phyloP scores from a whole-genome alignment of 148 eudicot genomes.

The Chenopodium suecicum region DNA sequence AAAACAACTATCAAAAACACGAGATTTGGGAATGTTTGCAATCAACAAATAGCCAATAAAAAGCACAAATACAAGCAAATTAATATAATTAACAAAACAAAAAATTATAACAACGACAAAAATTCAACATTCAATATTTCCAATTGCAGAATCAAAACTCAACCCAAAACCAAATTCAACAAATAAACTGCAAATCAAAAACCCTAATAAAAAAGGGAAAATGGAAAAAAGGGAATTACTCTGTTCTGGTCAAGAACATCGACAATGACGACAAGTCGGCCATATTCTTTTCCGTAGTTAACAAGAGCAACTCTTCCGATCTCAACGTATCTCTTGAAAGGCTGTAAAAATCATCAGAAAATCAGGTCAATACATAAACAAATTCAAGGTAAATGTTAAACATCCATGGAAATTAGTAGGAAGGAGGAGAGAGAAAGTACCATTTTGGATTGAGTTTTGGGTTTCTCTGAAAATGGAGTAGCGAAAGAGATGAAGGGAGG shows the following conservation, averaged over 20 bases:
- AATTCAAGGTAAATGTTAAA: not conserved
- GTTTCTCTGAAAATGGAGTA: constrained; percentile 6
- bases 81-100: too few species aligned
- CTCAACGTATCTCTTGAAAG: constrained; percentile 61
- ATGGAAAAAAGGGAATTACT: constrained; percentile 21
- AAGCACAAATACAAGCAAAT: too few species aligned
- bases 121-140: too few species aligned
- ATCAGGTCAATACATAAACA: not conserved
- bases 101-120: too few species aligned
- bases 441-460: constrained; percentile 17
- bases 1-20: too few species aligned
- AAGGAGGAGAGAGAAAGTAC: not conserved
- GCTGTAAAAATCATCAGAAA: constrained; percentile 26
- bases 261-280: constrained; percentile 50
- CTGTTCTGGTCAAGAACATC: constrained; percentile 53
- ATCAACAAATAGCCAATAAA: too few species aligned
- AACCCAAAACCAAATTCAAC: not conserved
- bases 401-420: too few species aligned
- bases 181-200: not conserved
- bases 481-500: not conserved
- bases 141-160: not conserved
- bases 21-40: too few species aligned
- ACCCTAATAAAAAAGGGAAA: not conserved
- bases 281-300: constrained; percentile 51
- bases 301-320: constrained; percentile 49